Evolutionary conservation across 345 rosid genomes (phyloP).

Genomic region (Populus tremula): DNA sequence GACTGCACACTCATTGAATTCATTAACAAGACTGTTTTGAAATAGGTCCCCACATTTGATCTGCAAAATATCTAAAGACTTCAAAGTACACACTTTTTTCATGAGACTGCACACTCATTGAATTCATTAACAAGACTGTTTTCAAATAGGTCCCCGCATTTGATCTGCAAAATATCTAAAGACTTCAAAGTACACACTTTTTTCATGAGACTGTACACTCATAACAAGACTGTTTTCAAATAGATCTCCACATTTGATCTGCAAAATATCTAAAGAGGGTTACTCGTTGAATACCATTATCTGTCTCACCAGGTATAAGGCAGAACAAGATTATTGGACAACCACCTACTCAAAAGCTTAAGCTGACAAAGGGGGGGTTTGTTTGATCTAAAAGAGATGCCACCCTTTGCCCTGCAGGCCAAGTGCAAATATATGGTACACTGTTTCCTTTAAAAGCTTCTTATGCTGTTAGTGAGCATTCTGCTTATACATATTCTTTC

Average conservation of each 20-base stretch:
- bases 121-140: too few species aligned
- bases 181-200: too few species aligned
- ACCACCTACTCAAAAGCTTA: not conserved
- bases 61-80: too few species aligned
- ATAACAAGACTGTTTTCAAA: too few species aligned
- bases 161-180: conserved; percentile 47
- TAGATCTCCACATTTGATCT: too few species aligned
- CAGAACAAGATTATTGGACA: not conserved
- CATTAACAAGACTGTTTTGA: conserved; percentile 68
- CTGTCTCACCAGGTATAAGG: not conserved
- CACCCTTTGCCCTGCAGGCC: not conserved
- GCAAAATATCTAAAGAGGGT: too few species aligned
- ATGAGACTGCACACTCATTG: too few species aligned
- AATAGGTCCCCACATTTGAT: conserved; percentile 6
- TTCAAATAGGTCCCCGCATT: conserved; percentile 89
- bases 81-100: too few species aligned
- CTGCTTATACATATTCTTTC: not conserved
- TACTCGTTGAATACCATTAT: conserved; percentile 7
- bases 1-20: conserved; percentile 93
- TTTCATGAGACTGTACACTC: too few species aligned
- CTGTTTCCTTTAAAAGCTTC: not conserved
- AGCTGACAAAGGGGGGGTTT: not conserved
- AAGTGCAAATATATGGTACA: not conserved
- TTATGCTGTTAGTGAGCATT: not conserved
- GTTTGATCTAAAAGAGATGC: not conserved